Evolutionary conservation across 2,329 filamentous ascomycete genomes (phyloP).

Genomic region (Microsporum audouinii): DNA sequence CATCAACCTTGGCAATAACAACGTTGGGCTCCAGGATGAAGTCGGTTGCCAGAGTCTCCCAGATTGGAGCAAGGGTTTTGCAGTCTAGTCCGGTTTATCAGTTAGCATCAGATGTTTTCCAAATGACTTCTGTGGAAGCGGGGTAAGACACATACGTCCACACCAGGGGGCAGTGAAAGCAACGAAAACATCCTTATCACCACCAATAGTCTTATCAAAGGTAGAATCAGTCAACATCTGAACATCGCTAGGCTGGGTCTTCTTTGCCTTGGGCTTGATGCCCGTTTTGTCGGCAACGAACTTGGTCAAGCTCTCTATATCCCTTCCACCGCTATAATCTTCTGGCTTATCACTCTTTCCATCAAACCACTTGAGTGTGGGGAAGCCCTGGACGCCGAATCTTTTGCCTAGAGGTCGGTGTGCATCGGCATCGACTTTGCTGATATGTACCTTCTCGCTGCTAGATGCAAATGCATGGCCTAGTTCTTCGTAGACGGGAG

Average conservation of each 20-base stretch:
- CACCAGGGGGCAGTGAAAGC: slow-evolving; percentile 98
- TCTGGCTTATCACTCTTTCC: slow-evolving; percentile 76
- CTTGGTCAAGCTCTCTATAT: slow-evolving; percentile 68
- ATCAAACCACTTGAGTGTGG: slow-evolving; percentile 95
- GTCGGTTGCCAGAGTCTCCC: slow-evolving; percentile 75
- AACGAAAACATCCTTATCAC: slow-evolving; percentile 81
- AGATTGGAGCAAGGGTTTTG: slow-evolving; percentile 82
- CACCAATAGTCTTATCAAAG: slow-evolving; percentile 67
- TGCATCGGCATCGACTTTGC: slow-evolving; percentile 89
- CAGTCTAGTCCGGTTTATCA: slow-evolving; percentile 55
- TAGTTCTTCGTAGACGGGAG: slow-evolving; percentile 88
- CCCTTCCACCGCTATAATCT: slow-evolving; percentile 78
- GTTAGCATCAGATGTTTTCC: neutral
- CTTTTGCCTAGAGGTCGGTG: slow-evolving; percentile 73
- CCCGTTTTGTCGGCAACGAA: slow-evolving; percentile 85
- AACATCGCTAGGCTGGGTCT: slow-evolving; percentile 60
- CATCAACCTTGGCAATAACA: slow-evolving; percentile 88
- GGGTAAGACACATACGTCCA: slow-evolving; percentile 60
- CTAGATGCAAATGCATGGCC: slow-evolving; percentile 60
- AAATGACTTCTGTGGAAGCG: neutral
- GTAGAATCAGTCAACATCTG: slow-evolving; percentile 66
- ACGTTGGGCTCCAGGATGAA: slow-evolving; percentile 69
- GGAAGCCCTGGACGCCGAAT: slow-evolving; percentile 88
- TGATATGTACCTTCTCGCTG: slow-evolving; percentile 69
- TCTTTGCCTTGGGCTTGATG: slow-evolving; percentile 58